These are phyloP conservation scores for Rubroboletus pulcherrimus DNA, from an alignment of 768 basidiomycete genomes.

Conservation along the genomic window DNA sequence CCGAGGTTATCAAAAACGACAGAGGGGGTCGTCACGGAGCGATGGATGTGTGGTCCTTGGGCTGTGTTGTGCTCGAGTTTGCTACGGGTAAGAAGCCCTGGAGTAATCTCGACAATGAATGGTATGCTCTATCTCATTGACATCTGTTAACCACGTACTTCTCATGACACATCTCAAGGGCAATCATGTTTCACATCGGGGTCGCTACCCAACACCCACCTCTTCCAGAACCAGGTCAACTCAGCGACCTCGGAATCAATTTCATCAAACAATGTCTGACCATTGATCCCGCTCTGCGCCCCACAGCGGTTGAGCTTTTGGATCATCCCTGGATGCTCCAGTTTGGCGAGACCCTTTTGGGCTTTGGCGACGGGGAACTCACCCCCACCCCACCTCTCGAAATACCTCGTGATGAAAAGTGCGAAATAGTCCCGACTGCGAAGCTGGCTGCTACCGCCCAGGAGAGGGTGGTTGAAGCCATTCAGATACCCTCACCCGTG, in stretches of 20 bases:
- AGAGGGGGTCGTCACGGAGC: slow-evolving; percentile 84
- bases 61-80: slow-evolving; percentile 96
- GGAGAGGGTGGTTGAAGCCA: slow-evolving; percentile 58
- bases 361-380: slow-evolving; percentile 63
- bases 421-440: slow-evolving; percentile 49
- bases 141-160: not conserved
- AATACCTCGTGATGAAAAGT: slow-evolving; percentile 46
- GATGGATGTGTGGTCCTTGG: slow-evolving; percentile 98
- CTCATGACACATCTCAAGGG: slow-evolving; percentile 49
- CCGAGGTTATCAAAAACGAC: slow-evolving; percentile 96
- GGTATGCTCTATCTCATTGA: slow-evolving; percentile 46
- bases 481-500: slow-evolving; percentile 48
- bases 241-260: slow-evolving; percentile 84
- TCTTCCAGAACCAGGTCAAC: slow-evolving; percentile 85
- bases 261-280: slow-evolving; percentile 92
- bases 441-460: slow-evolving; percentile 54
- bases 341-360: slow-evolving; percentile 66
- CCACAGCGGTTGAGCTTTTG: slow-evolving; percentile 81
- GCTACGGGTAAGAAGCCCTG: slow-evolving; percentile 97
- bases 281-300: slow-evolving; percentile 80
- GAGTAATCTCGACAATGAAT: slow-evolving; percentile 99
- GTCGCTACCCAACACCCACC: slow-evolving; percentile 96
- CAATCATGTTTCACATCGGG: slow-evolving; percentile 99
- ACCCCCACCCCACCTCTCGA: slow-evolving; percentile 45
- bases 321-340: slow-evolving; percentile 88